Evolutionary conservation across 306 rosid genomes (phyloP).

Genomic region (Trifolium subterraneum): DNA sequence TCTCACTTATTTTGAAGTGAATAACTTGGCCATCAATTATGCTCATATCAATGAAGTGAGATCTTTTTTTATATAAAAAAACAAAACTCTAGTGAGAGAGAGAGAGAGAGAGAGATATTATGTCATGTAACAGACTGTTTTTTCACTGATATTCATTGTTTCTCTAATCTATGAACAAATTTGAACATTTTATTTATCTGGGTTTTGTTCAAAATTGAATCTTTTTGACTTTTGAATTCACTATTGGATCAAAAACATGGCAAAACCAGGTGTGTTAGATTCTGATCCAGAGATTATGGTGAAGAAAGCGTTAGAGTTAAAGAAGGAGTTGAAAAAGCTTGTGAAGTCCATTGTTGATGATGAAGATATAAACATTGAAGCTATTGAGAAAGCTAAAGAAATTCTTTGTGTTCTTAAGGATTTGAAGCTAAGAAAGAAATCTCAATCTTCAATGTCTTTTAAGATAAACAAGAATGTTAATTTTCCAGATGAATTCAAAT

Average conservation of each 20-base stretch:
- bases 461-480: slow-evolving; percentile 50
- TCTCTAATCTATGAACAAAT: slow-evolving; percentile 45
- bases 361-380: slow-evolving; percentile 52
- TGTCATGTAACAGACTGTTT: slow-evolving; percentile 36
- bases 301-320: slow-evolving; percentile 66
- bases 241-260: slow-evolving; percentile 51
- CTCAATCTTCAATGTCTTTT: slow-evolving; percentile 51
- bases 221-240: slow-evolving; percentile 15
- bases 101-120: neutral
- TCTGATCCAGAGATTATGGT: slow-evolving; percentile 63
- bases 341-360: slow-evolving; percentile 68
- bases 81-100: slow-evolving; percentile 38
- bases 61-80: slow-evolving; percentile 3
- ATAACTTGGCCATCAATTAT: slow-evolving; percentile 24
- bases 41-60: slow-evolving; percentile 35
- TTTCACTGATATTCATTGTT: slow-evolving; percentile 45
- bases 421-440: slow-evolving; percentile 55
- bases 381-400: slow-evolving; percentile 70
- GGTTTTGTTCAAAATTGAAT: slow-evolving; percentile 6
- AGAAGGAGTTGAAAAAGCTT: slow-evolving; percentile 76
- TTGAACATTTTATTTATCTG: slow-evolving; percentile 17
- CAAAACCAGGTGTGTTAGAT: slow-evolving; percentile 69
- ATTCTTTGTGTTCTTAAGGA: slow-evolving; percentile 64
- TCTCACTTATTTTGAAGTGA: neutral
- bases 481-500: slow-evolving; percentile 75